phyloP scores from a whole-genome alignment of 2,329 filamentous ascomycete genomes.

The Leptoxyphium fumago region DNA sequence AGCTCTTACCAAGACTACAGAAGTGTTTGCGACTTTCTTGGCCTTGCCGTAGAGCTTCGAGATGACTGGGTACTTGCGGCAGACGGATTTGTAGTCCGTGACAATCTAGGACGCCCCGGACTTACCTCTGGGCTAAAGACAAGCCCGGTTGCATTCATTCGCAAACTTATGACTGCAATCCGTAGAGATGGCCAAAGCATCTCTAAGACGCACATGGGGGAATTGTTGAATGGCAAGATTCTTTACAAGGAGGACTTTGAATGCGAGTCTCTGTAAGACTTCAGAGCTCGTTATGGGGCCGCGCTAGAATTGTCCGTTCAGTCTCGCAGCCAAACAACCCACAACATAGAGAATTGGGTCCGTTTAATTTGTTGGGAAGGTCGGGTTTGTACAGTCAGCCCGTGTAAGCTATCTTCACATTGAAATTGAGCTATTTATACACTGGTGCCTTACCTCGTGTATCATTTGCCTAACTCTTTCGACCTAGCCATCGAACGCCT shows the following conservation, averaged over 20 bases:
- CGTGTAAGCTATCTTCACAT: too few species aligned
- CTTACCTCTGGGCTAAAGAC: slow-evolving; percentile 6
- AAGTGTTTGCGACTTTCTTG: slow-evolving; percentile 36
- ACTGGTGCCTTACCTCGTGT: too few species aligned
- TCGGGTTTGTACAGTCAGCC: too few species aligned
- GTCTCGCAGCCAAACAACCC: too few species aligned
- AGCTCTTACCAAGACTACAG: slow-evolving; percentile 39
- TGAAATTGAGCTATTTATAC: too few species aligned
- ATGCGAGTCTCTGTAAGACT: background rate
- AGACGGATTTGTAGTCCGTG: slow-evolving; percentile 11
- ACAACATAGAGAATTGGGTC: too few species aligned
- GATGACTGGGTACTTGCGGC: slow-evolving; percentile 6
- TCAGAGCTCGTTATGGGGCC: too few species aligned
- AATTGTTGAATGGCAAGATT: slow-evolving; percentile 9
- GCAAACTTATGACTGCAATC: slow-evolving; percentile 9
- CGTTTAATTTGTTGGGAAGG: too few species aligned
- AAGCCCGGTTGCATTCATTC: slow-evolving; percentile 13
- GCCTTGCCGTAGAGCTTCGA: slow-evolving; percentile 21
- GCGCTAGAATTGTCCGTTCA: too few species aligned
- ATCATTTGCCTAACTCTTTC: too few species aligned
- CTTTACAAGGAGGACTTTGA: slow-evolving; percentile 6
- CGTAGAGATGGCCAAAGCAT: slow-evolving; percentile 12
- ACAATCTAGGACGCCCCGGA: slow-evolving; percentile 6
- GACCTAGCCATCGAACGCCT: too few species aligned
- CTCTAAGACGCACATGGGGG: slow-evolving; percentile 14